phyloP scores from a whole-genome alignment of 352 stramenopile species.

The Elongisporangium prolatum region DNA sequence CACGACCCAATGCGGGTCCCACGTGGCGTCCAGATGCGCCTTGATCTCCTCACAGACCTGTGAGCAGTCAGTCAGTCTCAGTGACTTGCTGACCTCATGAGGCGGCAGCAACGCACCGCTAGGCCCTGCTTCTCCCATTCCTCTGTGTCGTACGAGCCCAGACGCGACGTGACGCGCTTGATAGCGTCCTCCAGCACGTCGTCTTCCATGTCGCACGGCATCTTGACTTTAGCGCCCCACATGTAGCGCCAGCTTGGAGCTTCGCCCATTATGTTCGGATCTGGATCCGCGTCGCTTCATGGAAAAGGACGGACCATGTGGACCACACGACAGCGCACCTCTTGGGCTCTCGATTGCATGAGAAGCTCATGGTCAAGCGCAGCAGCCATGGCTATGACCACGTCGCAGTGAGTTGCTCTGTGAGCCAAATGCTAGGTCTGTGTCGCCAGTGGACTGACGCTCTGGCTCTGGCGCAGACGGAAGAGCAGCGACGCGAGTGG shows the following conservation, averaged over 20 bases:
- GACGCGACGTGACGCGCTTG: slow-evolving; percentile 58
- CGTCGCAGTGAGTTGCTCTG: neutral
- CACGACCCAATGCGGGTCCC: slow-evolving; percentile 82
- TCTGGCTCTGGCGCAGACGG: slow-evolving; percentile 20
- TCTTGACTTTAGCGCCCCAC: slow-evolving; percentile 85
- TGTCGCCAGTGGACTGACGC: neutral
- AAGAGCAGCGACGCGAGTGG: slow-evolving; percentile 47
- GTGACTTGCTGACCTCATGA: neutral
- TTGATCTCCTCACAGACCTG: slow-evolving; percentile 83
- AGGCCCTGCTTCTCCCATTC: slow-evolving; percentile 83
- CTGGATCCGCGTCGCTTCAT: slow-evolving; percentile 5
- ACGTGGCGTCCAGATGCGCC: slow-evolving; percentile 64
- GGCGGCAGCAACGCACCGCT: slow-evolving; percentile 20
- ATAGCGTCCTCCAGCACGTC: slow-evolving; percentile 85
- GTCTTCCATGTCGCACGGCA: slow-evolving; percentile 87
- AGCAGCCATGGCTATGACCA: neutral
- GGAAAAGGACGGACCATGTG: neutral
- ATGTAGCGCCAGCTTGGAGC: slow-evolving; percentile 84
- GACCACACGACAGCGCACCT: neutral
- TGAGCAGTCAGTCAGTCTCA: neutral
- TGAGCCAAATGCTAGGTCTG: too few species aligned
- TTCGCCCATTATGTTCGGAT: slow-evolving; percentile 43
- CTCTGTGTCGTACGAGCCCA: slow-evolving; percentile 72
- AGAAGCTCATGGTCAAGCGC: neutral
- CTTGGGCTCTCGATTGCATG: neutral